These are phyloP conservation scores for Aquilaria malaccensis DNA, from an alignment of 345 rosid species.

Conservation along the genomic window DNA sequence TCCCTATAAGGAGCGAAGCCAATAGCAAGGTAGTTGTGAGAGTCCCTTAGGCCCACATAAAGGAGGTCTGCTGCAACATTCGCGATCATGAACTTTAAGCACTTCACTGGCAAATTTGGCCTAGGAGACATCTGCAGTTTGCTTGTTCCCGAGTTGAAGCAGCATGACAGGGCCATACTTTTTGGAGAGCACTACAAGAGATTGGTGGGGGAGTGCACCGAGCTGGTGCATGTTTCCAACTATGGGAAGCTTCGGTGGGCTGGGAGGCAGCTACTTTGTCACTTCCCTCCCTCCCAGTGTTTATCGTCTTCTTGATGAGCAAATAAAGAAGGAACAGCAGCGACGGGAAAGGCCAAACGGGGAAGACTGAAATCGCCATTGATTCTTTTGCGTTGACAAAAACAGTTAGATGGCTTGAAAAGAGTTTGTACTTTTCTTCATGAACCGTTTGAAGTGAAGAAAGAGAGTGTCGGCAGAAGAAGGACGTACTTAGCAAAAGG, in stretches of 20 bases:
- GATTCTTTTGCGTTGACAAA: background rate
- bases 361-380: background rate
- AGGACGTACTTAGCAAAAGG: no score
- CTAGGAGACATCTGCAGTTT: constrained; percentile 33
- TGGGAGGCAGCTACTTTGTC: constrained; percentile 19
- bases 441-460: no score
- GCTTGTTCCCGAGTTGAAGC: constrained; percentile 32
- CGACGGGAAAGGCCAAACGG: constrained; percentile 8
- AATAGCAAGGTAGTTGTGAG: constrained; percentile 27
- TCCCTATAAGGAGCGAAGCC: constrained; percentile 30
- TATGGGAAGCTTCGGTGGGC: constrained; percentile 36
- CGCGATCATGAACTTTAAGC: constrained; percentile 27
- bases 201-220: constrained; percentile 34
- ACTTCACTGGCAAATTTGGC: constrained; percentile 32
- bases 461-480: no score
- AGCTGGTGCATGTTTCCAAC: constrained; percentile 45
- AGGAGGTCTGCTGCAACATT: constrained; percentile 33
- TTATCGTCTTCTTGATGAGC: background rate
- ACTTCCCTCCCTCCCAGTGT: background rate
- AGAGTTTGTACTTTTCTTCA: background rate
- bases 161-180: constrained; percentile 42
- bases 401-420: background rate
- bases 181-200: constrained; percentile 26
- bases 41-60: constrained; percentile 17
- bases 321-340: constrained; percentile 1